Evolutionary conservation across 495 filamentous ascomycete species (phyloP), one percentile per base, ranked within the genome.

Genomic region (Venustampulla echinocandica): DNA sequence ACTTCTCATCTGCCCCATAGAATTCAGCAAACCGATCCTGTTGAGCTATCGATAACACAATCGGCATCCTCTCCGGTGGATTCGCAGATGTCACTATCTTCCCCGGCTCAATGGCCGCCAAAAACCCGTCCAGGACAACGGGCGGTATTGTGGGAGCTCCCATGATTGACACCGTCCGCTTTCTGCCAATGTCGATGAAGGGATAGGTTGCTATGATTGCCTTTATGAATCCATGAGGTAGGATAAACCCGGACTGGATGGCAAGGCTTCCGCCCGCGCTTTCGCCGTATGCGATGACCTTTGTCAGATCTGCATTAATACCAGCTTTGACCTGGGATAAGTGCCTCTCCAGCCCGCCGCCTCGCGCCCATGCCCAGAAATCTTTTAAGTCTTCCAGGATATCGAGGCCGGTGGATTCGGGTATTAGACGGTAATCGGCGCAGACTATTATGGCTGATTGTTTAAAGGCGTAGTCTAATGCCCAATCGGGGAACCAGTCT

Each of bases 371-470:
- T 3, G 54, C 46, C 71, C 71, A 76, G 56, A 76, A 74, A 47
- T 70, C 65, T 18, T 61, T 53, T 3, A 77, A 33, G 50, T 79
- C 75, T 14, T 64, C 54, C 41, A 72, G 59, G 48, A 73, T 64
- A n/a, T 75, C 65, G 14, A 58, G 27, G 25, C 70, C 69, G 14
- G 52, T 71, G 21, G 65, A 54, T 44, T 76, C 71, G 22, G 74
- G 73, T 7, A 73, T 27, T 17, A 79, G 64, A 10, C 73, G 72
- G 63, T 79, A 75, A 59, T 76, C 68, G 9, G 65, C 57, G 1
- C 63, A 53, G 10, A 73, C 50, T 19, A 70, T 66, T 6, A 73
- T 61, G 14, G 72, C 72, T 24, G 18, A 33, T n/a, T 55, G 24
- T 2, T n/a, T n/a, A 7, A 54, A 10, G 36, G n/a, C 18, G 18